Evolutionary conservation across 495 filamentous ascomycete genomes (phyloP).

Genomic region (Schizothecium vesticola): DNA sequence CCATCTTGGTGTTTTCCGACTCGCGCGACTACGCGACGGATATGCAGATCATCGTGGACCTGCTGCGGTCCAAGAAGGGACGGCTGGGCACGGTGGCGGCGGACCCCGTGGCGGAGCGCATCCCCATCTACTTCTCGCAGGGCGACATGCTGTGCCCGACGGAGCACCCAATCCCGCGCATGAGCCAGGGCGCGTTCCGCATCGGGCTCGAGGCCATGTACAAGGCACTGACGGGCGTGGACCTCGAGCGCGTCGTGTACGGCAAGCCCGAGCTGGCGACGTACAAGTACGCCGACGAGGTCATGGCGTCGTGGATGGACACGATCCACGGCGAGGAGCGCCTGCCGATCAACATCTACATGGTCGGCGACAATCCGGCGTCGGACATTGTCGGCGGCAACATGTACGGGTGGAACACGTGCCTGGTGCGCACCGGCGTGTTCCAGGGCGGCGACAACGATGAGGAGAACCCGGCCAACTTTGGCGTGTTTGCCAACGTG

Average conservation of each 20-base stretch:
- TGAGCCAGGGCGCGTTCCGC: slow-evolving; percentile 72
- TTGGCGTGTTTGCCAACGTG: slow-evolving; percentile 80
- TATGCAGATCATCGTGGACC: slow-evolving; percentile 78
- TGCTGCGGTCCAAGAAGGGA: slow-evolving; percentile 69
- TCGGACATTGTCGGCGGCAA: slow-evolving; percentile 76
- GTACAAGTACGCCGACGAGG: slow-evolving; percentile 77
- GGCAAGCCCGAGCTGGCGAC: slow-evolving; percentile 76
- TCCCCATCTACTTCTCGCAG: slow-evolving; percentile 72
- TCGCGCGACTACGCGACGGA: slow-evolving; percentile 80
- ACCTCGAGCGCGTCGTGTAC: slow-evolving; percentile 79
- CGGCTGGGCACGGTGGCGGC: slow-evolving; percentile 60
- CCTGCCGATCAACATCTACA: slow-evolving; percentile 70
- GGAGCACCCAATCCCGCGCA: slow-evolving; percentile 65
- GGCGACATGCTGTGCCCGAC: slow-evolving; percentile 74
- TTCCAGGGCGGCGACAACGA: slow-evolving; percentile 64
- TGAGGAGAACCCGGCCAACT: slow-evolving; percentile 90
- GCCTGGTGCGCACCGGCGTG: slow-evolving; percentile 63
- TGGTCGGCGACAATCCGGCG: slow-evolving; percentile 76
- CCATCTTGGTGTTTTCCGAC: slow-evolving; percentile 78
- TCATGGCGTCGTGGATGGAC: slow-evolving; percentile 70
- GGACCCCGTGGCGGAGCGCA: slow-evolving; percentile 58
- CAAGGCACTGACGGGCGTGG: slow-evolving; percentile 65
- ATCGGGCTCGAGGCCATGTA: slow-evolving; percentile 75
- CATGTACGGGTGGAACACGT: slow-evolving; percentile 81
- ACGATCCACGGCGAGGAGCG: slow-evolving; percentile 65